Percentiles rank a stretch among this genome's conserved stretches.
Evolutionary conservation across 306 rosid genomes (phyloP).

Genomic region (Inga oerstediana): DNA sequence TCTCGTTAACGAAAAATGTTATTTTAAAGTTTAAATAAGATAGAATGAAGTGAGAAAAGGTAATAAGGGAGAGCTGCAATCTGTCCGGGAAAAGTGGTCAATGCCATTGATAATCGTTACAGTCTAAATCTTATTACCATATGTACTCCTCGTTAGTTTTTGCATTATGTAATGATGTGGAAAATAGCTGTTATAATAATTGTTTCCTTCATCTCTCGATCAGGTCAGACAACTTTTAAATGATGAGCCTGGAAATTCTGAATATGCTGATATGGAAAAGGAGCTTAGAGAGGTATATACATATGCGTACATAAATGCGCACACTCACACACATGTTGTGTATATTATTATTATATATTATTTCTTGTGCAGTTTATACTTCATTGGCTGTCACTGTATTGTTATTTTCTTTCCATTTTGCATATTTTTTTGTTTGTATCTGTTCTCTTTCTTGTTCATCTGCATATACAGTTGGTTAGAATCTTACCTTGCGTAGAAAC

Average conservation of each 20-base stretch:
- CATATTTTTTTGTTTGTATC: not conserved
- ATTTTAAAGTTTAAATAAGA: not conserved
- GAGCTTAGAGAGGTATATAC: constrained; percentile 82
- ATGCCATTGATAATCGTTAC: no score
- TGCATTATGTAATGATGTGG: not conserved
- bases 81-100: not conserved
- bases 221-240: constrained; percentile 79
- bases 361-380: not conserved
- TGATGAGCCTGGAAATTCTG: constrained; percentile 77
- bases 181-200: not conserved
- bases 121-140: not conserved
- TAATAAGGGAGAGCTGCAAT: not conserved
- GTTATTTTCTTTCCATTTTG: not conserved
- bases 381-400: not conserved
- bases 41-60: not conserved
- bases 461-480: constrained; percentile 2
- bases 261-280: constrained; percentile 91
- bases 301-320: not conserved
- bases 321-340: not conserved
- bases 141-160: not conserved
- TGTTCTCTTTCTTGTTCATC: constrained; percentile 4
- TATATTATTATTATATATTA: not conserved
- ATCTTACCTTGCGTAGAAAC: constrained; percentile 31
- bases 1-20: not conserved
- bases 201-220: constrained; percentile 17